Percentiles rank a stretch among this genome's conserved stretches.
phyloP scores from a whole-genome alignment of 2,329 filamentous ascomycete genomes.

The Domatiomyces globalis region DNA sequence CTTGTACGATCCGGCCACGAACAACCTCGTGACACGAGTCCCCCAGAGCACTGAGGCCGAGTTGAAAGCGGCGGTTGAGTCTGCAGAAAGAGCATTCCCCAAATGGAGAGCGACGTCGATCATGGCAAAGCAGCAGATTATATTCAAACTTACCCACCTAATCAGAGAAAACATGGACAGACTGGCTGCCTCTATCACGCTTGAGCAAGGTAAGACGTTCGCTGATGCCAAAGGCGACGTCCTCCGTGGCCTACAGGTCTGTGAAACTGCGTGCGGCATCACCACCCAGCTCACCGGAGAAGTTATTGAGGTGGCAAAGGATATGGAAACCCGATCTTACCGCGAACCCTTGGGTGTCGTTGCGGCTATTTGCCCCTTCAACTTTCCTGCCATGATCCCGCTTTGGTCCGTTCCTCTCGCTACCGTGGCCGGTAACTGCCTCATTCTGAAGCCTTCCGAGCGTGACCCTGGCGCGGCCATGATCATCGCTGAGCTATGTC shows the following conservation, averaged over 20 bases:
- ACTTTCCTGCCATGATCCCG: constrained; percentile 59
- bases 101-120: constrained; percentile 47
- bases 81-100: constrained; percentile 49
- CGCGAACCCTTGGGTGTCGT: constrained; percentile 51
- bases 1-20: constrained; percentile 50
- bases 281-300: constrained; percentile 52
- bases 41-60: constrained; percentile 53
- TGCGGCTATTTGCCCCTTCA: constrained; percentile 53
- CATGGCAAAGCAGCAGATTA: constrained; percentile 47
- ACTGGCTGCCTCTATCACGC: constrained; percentile 49
- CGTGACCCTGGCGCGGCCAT: constrained; percentile 51
- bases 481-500: constrained; percentile 50
- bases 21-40: constrained; percentile 51
- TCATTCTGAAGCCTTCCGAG: constrained; percentile 53
- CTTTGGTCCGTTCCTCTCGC: constrained; percentile 54
- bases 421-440: constrained; percentile 49
- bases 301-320: constrained; percentile 55
- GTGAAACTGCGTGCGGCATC: constrained; percentile 53
- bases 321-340: constrained; percentile 56
- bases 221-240: constrained; percentile 54
- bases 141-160: constrained; percentile 51
- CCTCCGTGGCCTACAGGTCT: constrained; percentile 51
- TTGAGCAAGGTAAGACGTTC: constrained; percentile 57
- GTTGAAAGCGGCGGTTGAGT: constrained; percentile 46
- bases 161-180: constrained; percentile 53